Conservation (phyloP, 805 yeast genomes). For the Cyberlindnera suaveolens region DNA sequence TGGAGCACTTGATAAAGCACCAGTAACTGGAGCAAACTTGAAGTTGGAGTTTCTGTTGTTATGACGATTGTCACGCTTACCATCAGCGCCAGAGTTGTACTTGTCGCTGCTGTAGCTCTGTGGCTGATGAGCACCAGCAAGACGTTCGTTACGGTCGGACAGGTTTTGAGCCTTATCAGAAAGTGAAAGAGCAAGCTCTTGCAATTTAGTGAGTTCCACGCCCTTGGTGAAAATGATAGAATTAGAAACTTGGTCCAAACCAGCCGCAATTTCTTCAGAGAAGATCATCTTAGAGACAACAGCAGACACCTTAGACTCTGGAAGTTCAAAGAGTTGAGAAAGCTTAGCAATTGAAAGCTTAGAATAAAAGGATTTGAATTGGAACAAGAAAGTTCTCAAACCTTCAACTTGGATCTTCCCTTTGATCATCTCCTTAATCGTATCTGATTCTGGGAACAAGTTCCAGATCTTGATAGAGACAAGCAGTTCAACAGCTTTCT, state of each 20-base stretch:
- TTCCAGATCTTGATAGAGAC: conserved; percentile 81
- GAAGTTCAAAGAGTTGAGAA: conserved; percentile 59
- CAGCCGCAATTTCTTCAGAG: conserved; percentile 70
- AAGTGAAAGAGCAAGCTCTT: conserved; percentile 78
- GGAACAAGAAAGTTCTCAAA: conserved; percentile 85
- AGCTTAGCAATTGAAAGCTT: conserved; percentile 66
- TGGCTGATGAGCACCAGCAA: conserved; percentile 57
- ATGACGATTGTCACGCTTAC: conserved; percentile 22
- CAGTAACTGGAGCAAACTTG: conserved; percentile 28
- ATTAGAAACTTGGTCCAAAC: conserved; percentile 59
- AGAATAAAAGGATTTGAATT: conserved; percentile 69
- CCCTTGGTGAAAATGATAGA: conserved; percentile 66
- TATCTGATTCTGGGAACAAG: conserved; percentile 62
- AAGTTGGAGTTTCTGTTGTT: conserved; percentile 24
- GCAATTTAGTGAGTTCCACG: conserved; percentile 76
- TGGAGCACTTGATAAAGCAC: conserved; percentile 29
- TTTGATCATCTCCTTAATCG: conserved; percentile 64
- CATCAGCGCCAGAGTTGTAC: conserved; percentile 14
- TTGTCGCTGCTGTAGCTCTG: conserved; percentile 21
- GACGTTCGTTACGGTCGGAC: conserved; percentile 79
- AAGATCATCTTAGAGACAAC: conserved; percentile 72
- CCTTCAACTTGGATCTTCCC: conserved; percentile 85
- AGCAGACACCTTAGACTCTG: conserved; percentile 48
- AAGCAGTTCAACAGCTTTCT: conserved; percentile 63
- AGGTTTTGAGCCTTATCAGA: conserved; percentile 75